Evolutionary conservation across 805 yeast species (phyloP).

Genomic region (Groenewaldozyma tartarivorans): DNA sequence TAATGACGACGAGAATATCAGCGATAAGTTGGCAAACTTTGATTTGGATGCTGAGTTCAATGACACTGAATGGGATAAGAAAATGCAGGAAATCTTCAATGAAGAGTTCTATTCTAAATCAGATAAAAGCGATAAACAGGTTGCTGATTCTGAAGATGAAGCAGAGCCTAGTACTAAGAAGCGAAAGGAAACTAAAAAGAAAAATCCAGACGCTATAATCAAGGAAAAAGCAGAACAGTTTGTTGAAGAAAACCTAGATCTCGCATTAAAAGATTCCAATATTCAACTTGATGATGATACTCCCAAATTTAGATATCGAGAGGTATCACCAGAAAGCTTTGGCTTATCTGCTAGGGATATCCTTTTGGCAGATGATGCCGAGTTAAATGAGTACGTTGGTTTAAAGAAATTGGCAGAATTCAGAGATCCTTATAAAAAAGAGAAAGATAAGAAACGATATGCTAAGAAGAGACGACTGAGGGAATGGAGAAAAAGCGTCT

Average conservation of each 20-base stretch:
- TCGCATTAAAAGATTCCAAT: slow-evolving; percentile 32
- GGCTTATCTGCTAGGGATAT: slow-evolving; percentile 84
- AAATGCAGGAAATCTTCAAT: slow-evolving; percentile 75
- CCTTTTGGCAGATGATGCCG: slow-evolving; percentile 77
- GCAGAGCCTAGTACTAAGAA: slow-evolving; percentile 15
- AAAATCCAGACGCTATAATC: slow-evolving; percentile 52
- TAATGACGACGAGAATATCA: slow-evolving; percentile 39
- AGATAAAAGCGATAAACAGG: slow-evolving; percentile 54
- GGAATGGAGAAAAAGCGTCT: slow-evolving; percentile 84
- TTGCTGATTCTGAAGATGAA: slow-evolving; percentile 37
- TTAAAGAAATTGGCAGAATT: slow-evolving; percentile 91
- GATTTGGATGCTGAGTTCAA: slow-evolving; percentile 82
- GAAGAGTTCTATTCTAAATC: slow-evolving; percentile 65
- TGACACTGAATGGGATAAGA: slow-evolving; percentile 82
- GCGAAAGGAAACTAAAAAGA: slow-evolving; percentile 48
- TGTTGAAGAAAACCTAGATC: slow-evolving; percentile 63
- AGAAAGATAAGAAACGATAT: slow-evolving; percentile 74
- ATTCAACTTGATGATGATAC: slow-evolving; percentile 33
- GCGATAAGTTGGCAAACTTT: slow-evolving; percentile 59
- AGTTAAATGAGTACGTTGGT: slow-evolving; percentile 76
- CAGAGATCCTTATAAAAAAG: slow-evolving; percentile 60
- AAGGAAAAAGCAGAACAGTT: slow-evolving; percentile 64
- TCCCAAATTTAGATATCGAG: slow-evolving; percentile 71
- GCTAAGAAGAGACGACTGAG: slow-evolving; percentile 73
- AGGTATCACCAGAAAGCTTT: slow-evolving; percentile 89